These are phyloP conservation scores for Coemansia sp. DNA, from an alignment of 192 early-diverging fungal genomes.

Conservation along the genomic window DNA sequence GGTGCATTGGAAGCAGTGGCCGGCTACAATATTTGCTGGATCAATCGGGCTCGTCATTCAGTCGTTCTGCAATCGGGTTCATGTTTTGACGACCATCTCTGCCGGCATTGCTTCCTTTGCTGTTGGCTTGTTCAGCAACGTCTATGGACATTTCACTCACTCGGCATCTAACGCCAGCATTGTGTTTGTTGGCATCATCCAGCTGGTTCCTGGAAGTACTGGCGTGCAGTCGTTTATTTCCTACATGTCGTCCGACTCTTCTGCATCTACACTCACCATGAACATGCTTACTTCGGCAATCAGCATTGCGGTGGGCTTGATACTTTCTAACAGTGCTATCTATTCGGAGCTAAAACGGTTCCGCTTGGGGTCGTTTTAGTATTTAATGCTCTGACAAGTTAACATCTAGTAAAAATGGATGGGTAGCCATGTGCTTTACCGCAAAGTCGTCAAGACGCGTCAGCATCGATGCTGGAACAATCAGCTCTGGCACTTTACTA, in stretches of 20 bases:
- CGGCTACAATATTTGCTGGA: conserved; percentile 62
- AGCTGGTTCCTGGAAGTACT: conserved; percentile 75
- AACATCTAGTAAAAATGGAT: conserved; percentile 2
- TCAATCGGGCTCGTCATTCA: conserved; percentile 63
- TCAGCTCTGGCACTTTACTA: neutral
- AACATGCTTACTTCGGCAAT: conserved; percentile 29
- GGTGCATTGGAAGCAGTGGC: conserved; percentile 59
- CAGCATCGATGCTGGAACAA: neutral
- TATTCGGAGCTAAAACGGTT: conserved; percentile 34
- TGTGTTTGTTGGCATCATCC: conserved; percentile 67
- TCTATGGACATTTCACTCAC: conserved; percentile 62
- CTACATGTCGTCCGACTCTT: conserved; percentile 53
- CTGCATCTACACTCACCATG: conserved; percentile 38
- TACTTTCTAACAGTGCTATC: conserved; percentile 30
- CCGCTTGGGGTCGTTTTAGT: conserved; percentile 21
- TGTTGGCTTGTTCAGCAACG: conserved; percentile 69
- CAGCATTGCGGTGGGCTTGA: conserved; percentile 30
- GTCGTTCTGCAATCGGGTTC: conserved; percentile 55
- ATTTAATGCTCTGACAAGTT: neutral
- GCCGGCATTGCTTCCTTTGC: conserved; percentile 67
- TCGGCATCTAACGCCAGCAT: conserved; percentile 66
- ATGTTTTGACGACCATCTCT: conserved; percentile 54
- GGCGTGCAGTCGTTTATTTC: conserved; percentile 61
- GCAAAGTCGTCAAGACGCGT: neutral
- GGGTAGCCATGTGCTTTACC: neutral